Percentiles rank a stretch among this genome's conserved stretches.
Evolutionary conservation across 495 filamentous ascomycete genomes (phyloP).

Genomic region (Cryomyces minteri): DNA sequence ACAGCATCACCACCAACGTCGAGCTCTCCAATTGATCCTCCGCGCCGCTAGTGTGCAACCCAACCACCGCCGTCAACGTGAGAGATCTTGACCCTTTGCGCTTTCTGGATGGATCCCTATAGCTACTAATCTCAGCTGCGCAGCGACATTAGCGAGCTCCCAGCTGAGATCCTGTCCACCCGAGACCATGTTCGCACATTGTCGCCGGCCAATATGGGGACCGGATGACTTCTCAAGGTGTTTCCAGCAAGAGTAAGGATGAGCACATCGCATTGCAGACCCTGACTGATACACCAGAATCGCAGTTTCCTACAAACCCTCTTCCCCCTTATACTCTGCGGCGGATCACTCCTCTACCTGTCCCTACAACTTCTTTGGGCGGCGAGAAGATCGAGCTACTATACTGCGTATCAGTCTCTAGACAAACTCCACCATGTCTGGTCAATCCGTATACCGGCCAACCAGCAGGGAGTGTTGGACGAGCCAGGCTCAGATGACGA

Average conservation of each 20-base stretch:
- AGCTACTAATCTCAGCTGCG: too few species aligned
- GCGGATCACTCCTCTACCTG: conserved; percentile 50
- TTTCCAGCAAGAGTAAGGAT: conserved; percentile 70
- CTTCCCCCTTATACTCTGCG: conserved; percentile 55
- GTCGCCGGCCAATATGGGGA: conserved; percentile 65
- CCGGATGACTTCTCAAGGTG: conserved; percentile 77
- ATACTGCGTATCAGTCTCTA: conserved; percentile 31
- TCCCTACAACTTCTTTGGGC: conserved; percentile 31
- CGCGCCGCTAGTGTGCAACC: too few species aligned
- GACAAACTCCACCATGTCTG: conserved; percentile 13
- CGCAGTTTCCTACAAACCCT: conserved; percentile 68
- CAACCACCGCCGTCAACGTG: too few species aligned
- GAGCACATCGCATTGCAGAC: background rate
- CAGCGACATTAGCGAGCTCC: too few species aligned
- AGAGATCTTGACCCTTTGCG: too few species aligned
- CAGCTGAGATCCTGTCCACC: background rate
- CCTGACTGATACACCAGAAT: background rate
- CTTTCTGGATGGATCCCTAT: too few species aligned
- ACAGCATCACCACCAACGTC: too few species aligned
- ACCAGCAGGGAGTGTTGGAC: conserved; percentile 3
- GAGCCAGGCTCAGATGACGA: conserved; percentile 26
- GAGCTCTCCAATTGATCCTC: too few species aligned
- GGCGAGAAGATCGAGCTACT: conserved; percentile 26
- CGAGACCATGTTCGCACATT: conserved; percentile 48
- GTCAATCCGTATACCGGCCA: conserved; percentile 3